Evolutionary conservation across 805 yeast species (phyloP).

Genomic region (Cyberlindnera petersonii): DNA sequence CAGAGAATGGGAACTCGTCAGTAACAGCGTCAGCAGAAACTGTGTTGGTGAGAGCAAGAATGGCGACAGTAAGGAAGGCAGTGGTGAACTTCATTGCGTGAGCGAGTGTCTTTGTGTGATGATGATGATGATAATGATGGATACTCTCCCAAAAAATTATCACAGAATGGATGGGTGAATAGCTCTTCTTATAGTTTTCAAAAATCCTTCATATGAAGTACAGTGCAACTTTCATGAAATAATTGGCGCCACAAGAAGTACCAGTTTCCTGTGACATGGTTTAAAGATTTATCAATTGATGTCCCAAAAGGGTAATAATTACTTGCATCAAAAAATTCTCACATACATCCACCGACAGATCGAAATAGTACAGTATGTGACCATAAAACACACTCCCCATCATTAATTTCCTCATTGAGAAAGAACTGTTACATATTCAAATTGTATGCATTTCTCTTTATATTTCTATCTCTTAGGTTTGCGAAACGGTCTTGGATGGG

Average conservation of each 20-base stretch:
- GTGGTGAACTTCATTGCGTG: slow-evolving; percentile 18
- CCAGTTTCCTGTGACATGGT: neutral
- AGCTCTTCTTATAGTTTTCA: neutral
- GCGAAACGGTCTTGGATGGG: no score
- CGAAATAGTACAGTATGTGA: neutral
- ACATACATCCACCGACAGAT: neutral
- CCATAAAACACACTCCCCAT: neutral
- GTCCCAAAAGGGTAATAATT: slow-evolving; percentile 16
- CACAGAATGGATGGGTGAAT: no score
- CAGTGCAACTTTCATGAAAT: slow-evolving; percentile 2
- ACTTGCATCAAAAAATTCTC: slow-evolving; percentile 6
- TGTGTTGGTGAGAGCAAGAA: slow-evolving; percentile 11
- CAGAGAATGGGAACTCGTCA: slow-evolving; percentile 28
- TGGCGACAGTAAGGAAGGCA: slow-evolving; percentile 14
- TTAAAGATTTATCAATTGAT: slow-evolving; percentile 8
- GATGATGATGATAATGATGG: slow-evolving; percentile 2
- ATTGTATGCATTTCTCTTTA: no score
- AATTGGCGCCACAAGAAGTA: neutral
- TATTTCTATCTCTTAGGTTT: no score
- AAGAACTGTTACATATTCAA: no score
- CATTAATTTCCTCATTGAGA: no score
- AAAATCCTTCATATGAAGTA: neutral
- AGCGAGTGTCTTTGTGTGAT: slow-evolving; percentile 1
- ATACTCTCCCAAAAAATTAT: neutral
- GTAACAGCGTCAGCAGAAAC: slow-evolving; percentile 16